Evolutionary conservation across 2,329 filamentous ascomycete species (phyloP), one percentile per base, ranked within the genome.

Genomic region (Aspergillus viridinutans): DNA sequence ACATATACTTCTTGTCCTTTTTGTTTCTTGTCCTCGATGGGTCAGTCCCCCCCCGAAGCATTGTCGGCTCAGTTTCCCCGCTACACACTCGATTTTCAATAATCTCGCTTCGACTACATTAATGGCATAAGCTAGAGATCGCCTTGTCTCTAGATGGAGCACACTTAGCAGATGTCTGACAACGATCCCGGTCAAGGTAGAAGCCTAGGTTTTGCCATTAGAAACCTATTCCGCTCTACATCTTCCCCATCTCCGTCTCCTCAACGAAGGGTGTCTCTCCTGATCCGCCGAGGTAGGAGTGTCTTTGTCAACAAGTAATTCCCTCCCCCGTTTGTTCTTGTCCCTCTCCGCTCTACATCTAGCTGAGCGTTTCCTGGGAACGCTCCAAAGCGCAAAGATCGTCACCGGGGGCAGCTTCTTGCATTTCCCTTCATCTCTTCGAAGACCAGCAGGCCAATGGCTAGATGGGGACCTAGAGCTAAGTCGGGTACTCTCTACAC

Each of bases 211-310:
- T 61, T 61, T 47, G 61, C 65, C 55, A 62, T 74, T 55, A 65
- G 67, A 62, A 67, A 69, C 58, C 63, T 73, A 49, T 73, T 73
- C 62, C 65, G 65, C 53, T 70, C 69, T 57, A 61, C 64, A 26
- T 58, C 64, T 35, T 65, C 68, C 57, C 61, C 68, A 29, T 62
- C 66, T 45, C 61, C 66, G 52, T 65, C 68, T 49, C 60, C 67
- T 57, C 68, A 68, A 53, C 67, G 63, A 56, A 67, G 67, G 61
- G 64, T 71, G 35, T 68, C 69, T 49, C 58, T 68, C 51, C 60
- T 74, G 32, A 64, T 72, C 56, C 72, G 70, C 63, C 71, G 70
- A 69, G 69, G 70, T 59, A 71, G 68, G 60, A 65, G 65, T 61
- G 56, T 70, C 40, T 68, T 74, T 57, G 67, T 63, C 48, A 69